Conservation (phyloP, 2,329 filamentous ascomycete species). For the Didymella exigua region DNA sequence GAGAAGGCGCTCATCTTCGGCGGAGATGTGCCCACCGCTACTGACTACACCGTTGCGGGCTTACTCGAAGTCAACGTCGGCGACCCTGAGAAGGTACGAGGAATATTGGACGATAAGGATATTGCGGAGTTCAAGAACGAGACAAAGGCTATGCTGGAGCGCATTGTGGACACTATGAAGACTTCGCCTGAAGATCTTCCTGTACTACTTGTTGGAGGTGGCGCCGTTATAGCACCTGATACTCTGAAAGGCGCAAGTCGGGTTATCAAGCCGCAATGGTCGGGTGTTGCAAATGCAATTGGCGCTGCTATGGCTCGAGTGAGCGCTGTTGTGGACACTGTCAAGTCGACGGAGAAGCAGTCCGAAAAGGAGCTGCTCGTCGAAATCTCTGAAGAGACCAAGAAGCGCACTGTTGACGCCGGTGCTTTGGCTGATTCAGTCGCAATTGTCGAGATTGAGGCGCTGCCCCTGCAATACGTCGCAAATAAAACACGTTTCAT, state of each 20-base stretch:
- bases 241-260: constrained; percentile 61
- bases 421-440: constrained; percentile 44
- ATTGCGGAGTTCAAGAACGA: constrained; percentile 48
- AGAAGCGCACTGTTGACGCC: constrained; percentile 47
- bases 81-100: constrained; percentile 46
- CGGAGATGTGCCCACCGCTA: constrained; percentile 63
- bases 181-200: constrained; percentile 64
- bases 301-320: constrained; percentile 68
- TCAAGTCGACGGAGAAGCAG: constrained; percentile 47
- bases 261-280: constrained; percentile 63
- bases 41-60: constrained; percentile 58
- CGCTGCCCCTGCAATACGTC: constrained; percentile 62
- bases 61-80: constrained; percentile 51
- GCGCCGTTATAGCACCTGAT: constrained; percentile 63
- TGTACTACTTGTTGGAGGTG: constrained; percentile 68
- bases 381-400: constrained; percentile 48
- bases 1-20: constrained; percentile 63
- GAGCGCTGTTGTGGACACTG: constrained; percentile 53
- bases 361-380: constrained; percentile 42
- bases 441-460: constrained; percentile 48
- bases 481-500: constrained; percentile 57
- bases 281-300: constrained; percentile 68
- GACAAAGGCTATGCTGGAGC: constrained; percentile 61
- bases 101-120: constrained; percentile 43
- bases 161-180: constrained; percentile 66